Conservation (phyloP, 148 eudicot species). For the Diospyros kaki region DNA sequence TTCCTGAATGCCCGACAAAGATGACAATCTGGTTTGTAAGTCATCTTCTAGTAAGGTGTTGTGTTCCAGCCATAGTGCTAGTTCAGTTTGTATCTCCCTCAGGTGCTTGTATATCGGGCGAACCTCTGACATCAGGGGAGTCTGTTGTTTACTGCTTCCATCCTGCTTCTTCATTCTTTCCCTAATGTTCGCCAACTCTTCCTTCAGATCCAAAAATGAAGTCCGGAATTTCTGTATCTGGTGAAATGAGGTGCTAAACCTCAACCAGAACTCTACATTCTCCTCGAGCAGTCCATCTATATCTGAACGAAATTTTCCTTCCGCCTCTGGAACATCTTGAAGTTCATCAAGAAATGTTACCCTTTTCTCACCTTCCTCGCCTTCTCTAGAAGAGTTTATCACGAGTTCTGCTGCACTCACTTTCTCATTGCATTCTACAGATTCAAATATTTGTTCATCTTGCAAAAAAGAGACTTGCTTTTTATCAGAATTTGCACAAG, state of each 20-base stretch:
- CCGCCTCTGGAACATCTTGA: constrained; percentile 29
- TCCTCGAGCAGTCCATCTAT: constrained; percentile 59
- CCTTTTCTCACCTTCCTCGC: constrained; percentile 20
- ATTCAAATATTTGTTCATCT: constrained; percentile 10
- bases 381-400: not conserved
- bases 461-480: constrained; percentile 5
- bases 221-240: constrained; percentile 68
- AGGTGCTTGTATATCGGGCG: constrained; percentile 69
- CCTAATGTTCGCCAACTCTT: constrained; percentile 40
- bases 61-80: constrained; percentile 68
- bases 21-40: constrained; percentile 48
- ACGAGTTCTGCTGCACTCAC: constrained; percentile 4
- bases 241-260: constrained; percentile 70
- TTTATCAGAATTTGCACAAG: not conserved
- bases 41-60: constrained; percentile 60
- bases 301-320: constrained; percentile 52
- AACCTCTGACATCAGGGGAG: constrained; percentile 40
- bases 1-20: constrained; percentile 52
- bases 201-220: constrained; percentile 52
- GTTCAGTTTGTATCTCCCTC: constrained; percentile 65
- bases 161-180: constrained; percentile 32
- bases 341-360: constrained; percentile 22
- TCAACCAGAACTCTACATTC: constrained; percentile 76
- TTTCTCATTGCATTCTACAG: constrained; percentile 1
- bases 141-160: constrained; percentile 15